Evolutionary conservation across 176 grass and related monocot genomes (phyloP).

Genomic region (Triticum urartu): DNA sequence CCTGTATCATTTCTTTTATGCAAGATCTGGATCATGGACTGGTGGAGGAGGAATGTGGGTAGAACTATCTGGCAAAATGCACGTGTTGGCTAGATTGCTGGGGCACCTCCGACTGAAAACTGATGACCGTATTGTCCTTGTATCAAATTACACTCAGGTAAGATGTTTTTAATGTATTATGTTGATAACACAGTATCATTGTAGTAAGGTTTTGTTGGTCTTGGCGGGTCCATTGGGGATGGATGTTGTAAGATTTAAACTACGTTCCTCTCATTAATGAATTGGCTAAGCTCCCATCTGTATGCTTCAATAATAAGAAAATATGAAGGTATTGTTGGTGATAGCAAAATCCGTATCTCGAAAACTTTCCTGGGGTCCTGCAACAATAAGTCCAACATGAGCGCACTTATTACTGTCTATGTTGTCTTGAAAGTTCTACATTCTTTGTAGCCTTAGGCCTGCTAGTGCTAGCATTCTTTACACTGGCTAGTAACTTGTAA

Average conservation of each 20-base stretch:
- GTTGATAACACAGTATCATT: not conserved
- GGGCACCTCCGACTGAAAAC: constrained; percentile 84
- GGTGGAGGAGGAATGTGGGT: constrained; percentile 95
- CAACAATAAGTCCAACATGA: not conserved
- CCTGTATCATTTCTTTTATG: constrained; percentile 15
- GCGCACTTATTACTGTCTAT: not conserved
- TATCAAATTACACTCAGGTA: constrained; percentile 99
- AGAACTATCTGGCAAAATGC: constrained; percentile 98
- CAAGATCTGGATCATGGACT: constrained; percentile 94
- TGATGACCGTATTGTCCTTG: constrained; percentile 92
- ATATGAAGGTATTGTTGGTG: not conserved
- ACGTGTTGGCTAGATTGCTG: constrained; percentile 85
- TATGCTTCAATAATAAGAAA: not conserved
- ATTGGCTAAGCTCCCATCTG: not conserved
- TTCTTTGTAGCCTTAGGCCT: not conserved
- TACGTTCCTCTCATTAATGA: not conserved
- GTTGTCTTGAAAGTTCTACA: not conserved
- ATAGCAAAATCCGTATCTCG: not conserved
- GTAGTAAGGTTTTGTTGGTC: not conserved
- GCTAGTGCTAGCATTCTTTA: not conserved
- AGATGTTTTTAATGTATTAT: constrained; percentile 17
- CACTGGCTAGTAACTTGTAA: not conserved
- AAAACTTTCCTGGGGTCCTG: not conserved
- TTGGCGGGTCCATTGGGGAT: not conserved
- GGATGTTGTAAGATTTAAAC: not conserved